A percentile compares a stretch with the other conserved stretches of the same genome.
These are phyloP conservation scores for Myriosclerotinia scirpicola DNA, from an alignment of 2,329 filamentous ascomycete genomes.

Conservation along the genomic window DNA sequence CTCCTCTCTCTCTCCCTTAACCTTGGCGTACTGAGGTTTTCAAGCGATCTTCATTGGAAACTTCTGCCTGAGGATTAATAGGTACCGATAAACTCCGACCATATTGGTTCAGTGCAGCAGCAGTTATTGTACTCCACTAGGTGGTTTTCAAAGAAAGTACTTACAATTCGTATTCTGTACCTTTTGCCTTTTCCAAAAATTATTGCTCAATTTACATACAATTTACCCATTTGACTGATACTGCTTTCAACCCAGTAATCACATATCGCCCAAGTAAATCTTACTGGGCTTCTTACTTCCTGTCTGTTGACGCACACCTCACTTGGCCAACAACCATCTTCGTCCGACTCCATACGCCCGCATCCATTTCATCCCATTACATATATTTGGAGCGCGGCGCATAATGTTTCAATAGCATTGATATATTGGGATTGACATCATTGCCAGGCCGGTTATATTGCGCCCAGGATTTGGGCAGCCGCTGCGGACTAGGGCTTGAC, in stretches of 20 bases:
- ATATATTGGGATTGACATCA: not conserved
- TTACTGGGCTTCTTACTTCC: not conserved
- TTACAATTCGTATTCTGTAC: not conserved
- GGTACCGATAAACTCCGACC: conserved; percentile 5
- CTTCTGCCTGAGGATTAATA: conserved; percentile 16
- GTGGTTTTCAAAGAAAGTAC: conserved; percentile 18
- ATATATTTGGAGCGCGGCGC: not conserved
- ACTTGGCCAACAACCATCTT: conserved; percentile 19
- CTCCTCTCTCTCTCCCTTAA: too few species aligned
- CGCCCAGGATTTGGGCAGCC: not conserved
- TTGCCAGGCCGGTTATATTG: not conserved
- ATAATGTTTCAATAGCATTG: conserved; percentile 15
- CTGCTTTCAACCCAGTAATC: conserved; percentile 1
- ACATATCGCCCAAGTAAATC: conserved; percentile 8
- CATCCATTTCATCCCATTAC: not conserved
- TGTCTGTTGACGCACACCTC: conserved; percentile 12
- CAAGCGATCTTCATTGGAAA: not conserved
- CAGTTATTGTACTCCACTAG: conserved; percentile 8
- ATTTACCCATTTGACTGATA: not conserved
- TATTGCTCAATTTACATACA: not conserved
- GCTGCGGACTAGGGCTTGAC: conserved; percentile 10
- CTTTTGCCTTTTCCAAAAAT: not conserved
- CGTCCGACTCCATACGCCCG: conserved; percentile 7
- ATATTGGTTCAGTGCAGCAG: conserved; percentile 4
- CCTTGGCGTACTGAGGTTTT: not conserved